Evolutionary conservation across 768 basidiomycete genomes (phyloP), one percentile per base, ranked within the genome.

Genomic region (Lactarius psammicola): DNA sequence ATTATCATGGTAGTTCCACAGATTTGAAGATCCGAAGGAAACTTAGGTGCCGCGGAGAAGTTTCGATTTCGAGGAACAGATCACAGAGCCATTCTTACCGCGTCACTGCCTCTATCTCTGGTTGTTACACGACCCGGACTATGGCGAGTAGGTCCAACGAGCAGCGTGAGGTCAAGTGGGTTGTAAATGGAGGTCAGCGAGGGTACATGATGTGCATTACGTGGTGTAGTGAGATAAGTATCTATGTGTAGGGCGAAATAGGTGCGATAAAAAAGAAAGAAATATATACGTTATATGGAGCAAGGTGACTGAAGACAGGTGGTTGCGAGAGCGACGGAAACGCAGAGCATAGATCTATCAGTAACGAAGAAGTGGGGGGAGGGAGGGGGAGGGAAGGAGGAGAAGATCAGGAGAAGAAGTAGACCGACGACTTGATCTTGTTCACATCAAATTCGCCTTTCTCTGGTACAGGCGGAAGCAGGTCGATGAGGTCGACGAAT

Each of bases 391-490:
- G n/a, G n/a, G n/a, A n/a, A n/a, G 33, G 26, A 60, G 38, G 56
- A 38, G 59, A 53, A 34, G 49, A 70, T 77, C 84, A 97, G 51
- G 95, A 95, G 83, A 98, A 98, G 84, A 98, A 98, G 77, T 98
- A 98, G 42, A 82, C 81, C 51, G 90, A 92, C 64, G 85, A 77
- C 74, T 89, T 89, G 77, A 98, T 95, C 66, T 80, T 81, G 71
- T 85, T 80, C 68, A 98, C 93, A 69, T 92, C 84, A 75, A 98
- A 97, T 63, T 80, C 79, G 62, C 96, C 96, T 79, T 92, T 93
- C 76, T 84, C 74, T 0, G 96, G 96, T 26, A 94, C 75, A 0
- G 87, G 88, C 0, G 95, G 95, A 23, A 98, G 75, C 70, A 95
- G 69, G 70, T 92, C 88, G 36, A 79, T 76, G 53, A 98, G 76